Conservation (phyloP, 129 eudicot genomes). For the Flaveria robusta region DNA sequence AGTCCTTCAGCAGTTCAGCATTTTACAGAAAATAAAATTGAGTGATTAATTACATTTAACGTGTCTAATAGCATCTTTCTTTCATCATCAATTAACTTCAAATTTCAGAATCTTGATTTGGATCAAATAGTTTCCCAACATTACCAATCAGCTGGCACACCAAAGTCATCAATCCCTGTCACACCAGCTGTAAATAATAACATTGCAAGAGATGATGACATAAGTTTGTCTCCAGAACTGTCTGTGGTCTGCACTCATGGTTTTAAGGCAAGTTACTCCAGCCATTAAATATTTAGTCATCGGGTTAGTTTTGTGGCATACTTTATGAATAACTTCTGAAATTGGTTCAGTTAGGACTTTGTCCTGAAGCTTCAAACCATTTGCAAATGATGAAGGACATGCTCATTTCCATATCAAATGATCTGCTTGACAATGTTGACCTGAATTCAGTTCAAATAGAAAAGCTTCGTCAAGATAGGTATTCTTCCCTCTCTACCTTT, state of each 20-base stretch:
- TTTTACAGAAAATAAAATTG: background rate
- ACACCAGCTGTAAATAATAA: conserved; percentile 55
- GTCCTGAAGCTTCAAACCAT: conserved; percentile 79
- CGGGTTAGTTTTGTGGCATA: conserved; percentile 21
- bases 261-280: conserved; percentile 54
- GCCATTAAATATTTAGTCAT: conserved; percentile 7
- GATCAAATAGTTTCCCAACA: conserved; percentile 88
- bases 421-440: conserved; percentile 81
- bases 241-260: conserved; percentile 75
- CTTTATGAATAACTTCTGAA: conserved; percentile 25
- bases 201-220: conserved; percentile 41
- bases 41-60: conserved; percentile 8
- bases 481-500: conserved; percentile 21
- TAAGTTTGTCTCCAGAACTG: conserved; percentile 73
- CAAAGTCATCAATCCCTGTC: conserved; percentile 63
- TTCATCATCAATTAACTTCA: conserved; percentile 21
- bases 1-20: conserved; percentile 1
- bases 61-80: conserved; percentile 12
- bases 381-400: conserved; percentile 81
- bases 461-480: conserved; percentile 94
- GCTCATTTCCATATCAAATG: conserved; percentile 86
- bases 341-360: conserved; percentile 74
- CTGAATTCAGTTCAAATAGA: conserved; percentile 57
- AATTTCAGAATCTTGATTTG: conserved; percentile 86
- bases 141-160: conserved; percentile 76